Percentiles rank a stretch among this genome's conserved stretches.
phyloP scores from a whole-genome alignment of 805 yeast species.

The Lipomyces orientalis region DNA sequence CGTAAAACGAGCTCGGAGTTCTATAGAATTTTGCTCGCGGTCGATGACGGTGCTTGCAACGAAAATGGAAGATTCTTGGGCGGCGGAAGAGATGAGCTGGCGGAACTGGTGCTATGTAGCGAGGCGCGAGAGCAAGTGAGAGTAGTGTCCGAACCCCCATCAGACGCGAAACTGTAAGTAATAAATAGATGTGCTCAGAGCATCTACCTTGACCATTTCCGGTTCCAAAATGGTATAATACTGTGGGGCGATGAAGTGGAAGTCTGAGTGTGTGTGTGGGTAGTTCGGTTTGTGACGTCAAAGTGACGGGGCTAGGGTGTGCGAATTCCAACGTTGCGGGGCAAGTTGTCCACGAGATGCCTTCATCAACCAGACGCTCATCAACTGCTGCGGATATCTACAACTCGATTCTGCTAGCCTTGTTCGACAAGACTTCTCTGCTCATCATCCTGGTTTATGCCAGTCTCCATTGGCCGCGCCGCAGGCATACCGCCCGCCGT shows the following conservation, averaged over 20 bases:
- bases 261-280: not conserved
- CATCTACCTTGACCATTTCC: not conserved
- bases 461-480: not conserved
- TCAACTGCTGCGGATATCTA: not conserved
- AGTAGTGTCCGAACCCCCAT: slow-evolving; percentile 12
- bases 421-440: not conserved
- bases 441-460: not conserved
- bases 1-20: not conserved
- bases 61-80: not conserved
- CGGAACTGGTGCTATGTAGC: slow-evolving; percentile 24
- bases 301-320: slow-evolving; percentile 1
- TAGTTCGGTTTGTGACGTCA: slow-evolving; percentile 3
- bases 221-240: not conserved
- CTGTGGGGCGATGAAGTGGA: not conserved
- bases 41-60: not conserved
- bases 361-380: not conserved
- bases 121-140: slow-evolving; percentile 18
- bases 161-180: not conserved
- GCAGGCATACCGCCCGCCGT: slow-evolving; percentile 9
- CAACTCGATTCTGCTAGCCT: not conserved
- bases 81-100: slow-evolving; percentile 21
- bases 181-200: not conserved
- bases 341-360: not conserved
- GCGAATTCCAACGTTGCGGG: too few relatives aligned
- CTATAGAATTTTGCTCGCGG: not conserved